phyloP scores from a whole-genome alignment of 306 rosid species.

The Glycine tomentella region DNA sequence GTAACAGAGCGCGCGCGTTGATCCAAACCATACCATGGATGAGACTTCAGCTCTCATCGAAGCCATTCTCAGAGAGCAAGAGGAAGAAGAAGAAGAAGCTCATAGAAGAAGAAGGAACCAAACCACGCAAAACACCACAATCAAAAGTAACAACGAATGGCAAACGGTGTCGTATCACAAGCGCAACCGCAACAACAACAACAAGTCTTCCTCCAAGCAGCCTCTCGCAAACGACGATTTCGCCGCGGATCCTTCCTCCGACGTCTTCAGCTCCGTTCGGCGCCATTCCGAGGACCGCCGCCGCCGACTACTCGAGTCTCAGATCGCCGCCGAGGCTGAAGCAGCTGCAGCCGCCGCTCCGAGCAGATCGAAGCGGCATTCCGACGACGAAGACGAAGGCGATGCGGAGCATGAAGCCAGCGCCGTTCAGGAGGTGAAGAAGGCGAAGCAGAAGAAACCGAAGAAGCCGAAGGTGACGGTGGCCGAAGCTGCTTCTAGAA shows the following conservation, averaged over 20 bases:
- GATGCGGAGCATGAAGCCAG: slow-evolving; percentile 45
- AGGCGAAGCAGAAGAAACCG: slow-evolving; percentile 56
- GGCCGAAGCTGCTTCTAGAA: slow-evolving; percentile 66
- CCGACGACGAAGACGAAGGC: slow-evolving; percentile 47
- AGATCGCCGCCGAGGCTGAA: slow-evolving; percentile 36
- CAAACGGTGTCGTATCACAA: slow-evolving; percentile 67
- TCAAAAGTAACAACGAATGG: slow-evolving; percentile 52
- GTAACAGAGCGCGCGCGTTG: no score
- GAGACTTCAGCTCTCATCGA: slow-evolving; percentile 64
- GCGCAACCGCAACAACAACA: slow-evolving; percentile 60
- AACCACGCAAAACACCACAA: neutral
- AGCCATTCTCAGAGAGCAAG: slow-evolving; percentile 65
- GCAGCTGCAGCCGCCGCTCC: neutral
- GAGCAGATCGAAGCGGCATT: slow-evolving; percentile 57
- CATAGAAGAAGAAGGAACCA: slow-evolving; percentile 33
- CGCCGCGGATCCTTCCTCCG: slow-evolving; percentile 39
- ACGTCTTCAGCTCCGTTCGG: slow-evolving; percentile 57
- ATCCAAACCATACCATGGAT: no score
- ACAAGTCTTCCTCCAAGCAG: slow-evolving; percentile 49
- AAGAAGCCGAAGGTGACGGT: slow-evolving; percentile 69
- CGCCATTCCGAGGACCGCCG: slow-evolving; percentile 64
- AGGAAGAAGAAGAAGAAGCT: slow-evolving; percentile 51
- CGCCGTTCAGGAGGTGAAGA: slow-evolving; percentile 49
- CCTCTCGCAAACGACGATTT: neutral
- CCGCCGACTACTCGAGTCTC: slow-evolving; percentile 48